Evolutionary conservation across 2,329 filamentous ascomycete species (phyloP).

Genomic region (Coniosporium tulheliwenetii): DNA sequence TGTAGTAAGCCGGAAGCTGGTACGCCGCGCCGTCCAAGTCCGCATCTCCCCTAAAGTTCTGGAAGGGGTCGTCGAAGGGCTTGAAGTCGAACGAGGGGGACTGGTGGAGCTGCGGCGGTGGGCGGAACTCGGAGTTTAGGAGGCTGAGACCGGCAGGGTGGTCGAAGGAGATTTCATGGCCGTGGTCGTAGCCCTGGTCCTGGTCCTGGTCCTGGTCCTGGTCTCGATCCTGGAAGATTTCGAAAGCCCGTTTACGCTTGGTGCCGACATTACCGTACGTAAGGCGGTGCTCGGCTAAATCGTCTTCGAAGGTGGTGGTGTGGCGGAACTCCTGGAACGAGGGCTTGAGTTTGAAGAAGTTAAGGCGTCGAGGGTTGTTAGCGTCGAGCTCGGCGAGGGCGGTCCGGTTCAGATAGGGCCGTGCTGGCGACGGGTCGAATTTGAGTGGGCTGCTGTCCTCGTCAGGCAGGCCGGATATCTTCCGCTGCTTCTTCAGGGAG

Average conservation of each 20-base stretch:
- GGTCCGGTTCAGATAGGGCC: conserved; percentile 10
- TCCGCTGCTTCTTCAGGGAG: conserved; percentile 23
- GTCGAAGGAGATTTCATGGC: conserved; percentile 14
- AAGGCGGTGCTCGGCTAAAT: conserved; percentile 6
- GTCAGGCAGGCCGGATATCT: conserved; percentile 28
- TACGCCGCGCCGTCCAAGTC: not conserved
- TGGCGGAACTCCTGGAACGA: conserved; percentile 9
- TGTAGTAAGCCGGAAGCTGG: not conserved
- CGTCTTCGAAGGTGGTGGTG: conserved; percentile 17
- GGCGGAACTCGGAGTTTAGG: conserved; percentile 6
- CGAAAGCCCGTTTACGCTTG: conserved; percentile 20
- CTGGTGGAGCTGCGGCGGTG: not conserved
- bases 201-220: conserved; percentile 3
- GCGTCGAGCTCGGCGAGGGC: conserved; percentile 16
- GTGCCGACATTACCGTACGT: conserved; percentile 8
- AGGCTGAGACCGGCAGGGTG: conserved; percentile 6
- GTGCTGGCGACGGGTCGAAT: conserved; percentile 15
- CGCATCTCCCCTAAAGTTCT: not conserved
- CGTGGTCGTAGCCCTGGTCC: too few relatives aligned
- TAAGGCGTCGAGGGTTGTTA: conserved; percentile 10
- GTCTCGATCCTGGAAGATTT: conserved; percentile 23
- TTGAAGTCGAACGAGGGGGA: not conserved
- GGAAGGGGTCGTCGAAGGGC: not conserved
- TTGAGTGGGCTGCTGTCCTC: conserved; percentile 21
- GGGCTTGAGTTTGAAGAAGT: not conserved